These are phyloP conservation scores for Bacidia gigantensis DNA, from an alignment of 495 filamentous ascomycete genomes.

Conservation along the genomic window DNA sequence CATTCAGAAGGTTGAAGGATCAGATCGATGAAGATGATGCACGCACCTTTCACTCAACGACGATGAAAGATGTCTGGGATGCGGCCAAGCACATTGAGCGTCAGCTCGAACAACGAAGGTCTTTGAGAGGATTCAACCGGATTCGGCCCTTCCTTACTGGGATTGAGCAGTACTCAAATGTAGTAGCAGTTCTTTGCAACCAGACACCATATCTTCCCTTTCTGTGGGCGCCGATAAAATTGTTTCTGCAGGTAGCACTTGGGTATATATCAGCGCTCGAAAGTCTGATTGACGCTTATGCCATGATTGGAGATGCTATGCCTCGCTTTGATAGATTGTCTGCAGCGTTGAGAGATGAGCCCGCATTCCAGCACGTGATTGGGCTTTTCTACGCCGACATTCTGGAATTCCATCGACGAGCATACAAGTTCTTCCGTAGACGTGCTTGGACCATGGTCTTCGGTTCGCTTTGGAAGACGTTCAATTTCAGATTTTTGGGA, in stretches of 20 bases:
- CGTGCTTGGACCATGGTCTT: conserved; percentile 36
- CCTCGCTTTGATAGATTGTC: conserved; percentile 25
- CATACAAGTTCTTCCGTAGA: conserved; percentile 32
- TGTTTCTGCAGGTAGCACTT: conserved; percentile 28
- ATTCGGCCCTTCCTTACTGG: conserved; percentile 27
- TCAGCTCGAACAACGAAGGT: conserved; percentile 23
- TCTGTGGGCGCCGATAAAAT: conserved; percentile 34
- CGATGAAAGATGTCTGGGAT: conserved; percentile 25
- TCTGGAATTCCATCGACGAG: conserved; percentile 30
- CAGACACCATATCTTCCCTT: conserved; percentile 33
- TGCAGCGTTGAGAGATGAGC: conserved; percentile 19
- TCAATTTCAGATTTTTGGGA: conserved; percentile 25
- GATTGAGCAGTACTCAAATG: conserved; percentile 27
- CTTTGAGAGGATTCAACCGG: conserved; percentile 28
- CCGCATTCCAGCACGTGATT: conserved; percentile 26
- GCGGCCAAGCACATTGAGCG: conserved; percentile 26
- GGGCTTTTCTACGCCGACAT: conserved; percentile 32
- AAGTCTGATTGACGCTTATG: conserved; percentile 28
- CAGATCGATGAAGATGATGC: conserved; percentile 21
- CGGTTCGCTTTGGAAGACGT: conserved; percentile 28
- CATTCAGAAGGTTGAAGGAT: conserved; percentile 23
- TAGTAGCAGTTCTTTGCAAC: conserved; percentile 30
- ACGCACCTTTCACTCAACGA: conserved; percentile 18
- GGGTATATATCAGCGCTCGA: conserved; percentile 29
- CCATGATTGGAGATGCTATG: conserved; percentile 26